Evolutionary conservation across 805 yeast genomes (phyloP).

Genomic region (Lipomyces chichibuensis): DNA sequence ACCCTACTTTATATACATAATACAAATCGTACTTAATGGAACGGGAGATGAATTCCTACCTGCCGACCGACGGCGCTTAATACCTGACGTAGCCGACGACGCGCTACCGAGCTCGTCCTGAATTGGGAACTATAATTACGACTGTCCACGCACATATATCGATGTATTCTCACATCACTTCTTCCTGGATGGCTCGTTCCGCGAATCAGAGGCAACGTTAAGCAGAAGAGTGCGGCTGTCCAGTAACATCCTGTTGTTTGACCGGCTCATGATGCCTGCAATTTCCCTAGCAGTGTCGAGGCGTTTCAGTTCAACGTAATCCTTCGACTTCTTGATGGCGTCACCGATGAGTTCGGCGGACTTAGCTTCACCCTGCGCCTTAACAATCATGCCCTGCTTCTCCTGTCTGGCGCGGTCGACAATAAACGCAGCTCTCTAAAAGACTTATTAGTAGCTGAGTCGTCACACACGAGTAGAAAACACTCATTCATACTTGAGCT

Average conservation of each 20-base stretch:
- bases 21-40: not conserved
- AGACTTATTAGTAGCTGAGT: not conserved
- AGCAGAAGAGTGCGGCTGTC: constrained; percentile 90
- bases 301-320: constrained; percentile 94
- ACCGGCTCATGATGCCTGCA: constrained; percentile 77
- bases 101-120: not conserved
- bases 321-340: constrained; percentile 94
- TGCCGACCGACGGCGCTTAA: not conserved
- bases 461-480: not conserved
- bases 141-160: not conserved
- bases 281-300: constrained; percentile 97
- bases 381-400: constrained; percentile 94
- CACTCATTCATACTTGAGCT: constrained; percentile 59
- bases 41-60: not conserved
- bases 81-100: too few relatives aligned
- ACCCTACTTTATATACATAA: not conserved
- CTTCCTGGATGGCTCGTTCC: constrained; percentile 44
- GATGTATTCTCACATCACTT: constrained; percentile 6
- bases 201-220: constrained; percentile 81
- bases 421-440: constrained; percentile 81
- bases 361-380: constrained; percentile 94
- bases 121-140: not conserved
- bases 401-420: constrained; percentile 98
- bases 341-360: constrained; percentile 99
- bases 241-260: constrained; percentile 89